Evolutionary conservation across 1,284 basidiomycete genomes (phyloP).

Genomic region (Rhodotorula sp.): DNA sequence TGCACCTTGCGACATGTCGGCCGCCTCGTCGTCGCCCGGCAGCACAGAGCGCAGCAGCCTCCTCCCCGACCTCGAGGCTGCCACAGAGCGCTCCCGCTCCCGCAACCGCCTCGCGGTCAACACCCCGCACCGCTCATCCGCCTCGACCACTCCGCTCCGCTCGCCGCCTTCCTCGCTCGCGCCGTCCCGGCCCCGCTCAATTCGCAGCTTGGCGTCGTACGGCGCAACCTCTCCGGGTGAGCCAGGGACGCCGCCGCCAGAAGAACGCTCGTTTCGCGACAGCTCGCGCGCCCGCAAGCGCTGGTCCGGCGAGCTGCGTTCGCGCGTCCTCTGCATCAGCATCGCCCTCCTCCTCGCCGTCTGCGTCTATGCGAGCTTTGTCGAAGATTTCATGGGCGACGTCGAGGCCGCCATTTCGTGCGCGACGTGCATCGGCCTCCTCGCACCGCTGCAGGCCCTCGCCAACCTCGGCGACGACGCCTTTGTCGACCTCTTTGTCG

Average conservation of each 20-base stretch:
- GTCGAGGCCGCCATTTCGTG: conserved; percentile 41
- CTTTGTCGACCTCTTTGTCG: conserved; percentile 43
- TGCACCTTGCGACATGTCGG: background rate
- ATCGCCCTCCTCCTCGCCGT: conserved; percentile 31
- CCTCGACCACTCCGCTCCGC: background rate
- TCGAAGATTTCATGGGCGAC: conserved; percentile 42
- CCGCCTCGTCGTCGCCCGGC: background rate
- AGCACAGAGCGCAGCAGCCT: background rate
- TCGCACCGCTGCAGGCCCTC: conserved; percentile 44
- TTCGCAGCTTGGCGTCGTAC: conserved; percentile 23
- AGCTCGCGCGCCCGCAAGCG: background rate
- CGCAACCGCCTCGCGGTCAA: background rate
- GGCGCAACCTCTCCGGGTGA: background rate
- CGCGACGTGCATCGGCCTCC: conserved; percentile 43
- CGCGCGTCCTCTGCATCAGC: conserved; percentile 19
- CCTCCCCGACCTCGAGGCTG: background rate
- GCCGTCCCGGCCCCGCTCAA: conserved; percentile 7
- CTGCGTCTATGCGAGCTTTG: conserved; percentile 41
- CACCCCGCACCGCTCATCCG: background rate
- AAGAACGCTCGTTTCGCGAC: too few species aligned
- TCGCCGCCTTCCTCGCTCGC: background rate
- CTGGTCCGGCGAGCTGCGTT: conserved; percentile 8
- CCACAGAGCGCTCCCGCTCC: background rate
- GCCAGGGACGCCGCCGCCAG: background rate
- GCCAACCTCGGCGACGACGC: conserved; percentile 46